A percentile compares a stretch with the other conserved stretches of the same genome.
These are phyloP conservation scores for Cyamopsis tetragonoloba DNA, from an alignment of 306 rosid species.

Conservation along the genomic window DNA sequence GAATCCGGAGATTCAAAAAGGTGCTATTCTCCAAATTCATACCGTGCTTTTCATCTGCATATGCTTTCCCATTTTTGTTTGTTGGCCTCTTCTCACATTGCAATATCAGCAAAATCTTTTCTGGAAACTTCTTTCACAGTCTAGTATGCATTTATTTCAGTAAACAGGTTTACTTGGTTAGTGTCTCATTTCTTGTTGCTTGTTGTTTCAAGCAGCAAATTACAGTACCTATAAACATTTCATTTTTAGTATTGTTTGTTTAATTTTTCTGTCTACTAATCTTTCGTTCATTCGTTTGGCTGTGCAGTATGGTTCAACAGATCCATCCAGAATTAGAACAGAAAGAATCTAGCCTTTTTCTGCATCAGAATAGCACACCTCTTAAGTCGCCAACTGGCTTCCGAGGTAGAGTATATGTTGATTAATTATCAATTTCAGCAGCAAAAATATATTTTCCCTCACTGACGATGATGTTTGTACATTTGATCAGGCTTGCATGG, in stretches of 20 bases:
- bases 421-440: constrained; percentile 9
- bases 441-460: constrained; percentile 1
- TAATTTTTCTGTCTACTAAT: neutral
- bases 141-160: neutral
- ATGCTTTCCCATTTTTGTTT: constrained; percentile 4
- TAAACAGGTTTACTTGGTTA: neutral
- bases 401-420: constrained; percentile 19
- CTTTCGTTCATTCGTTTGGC: neutral
- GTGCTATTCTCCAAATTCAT: constrained; percentile 29
- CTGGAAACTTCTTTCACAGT: neutral
- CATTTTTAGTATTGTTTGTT: neutral
- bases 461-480: constrained; percentile 11
- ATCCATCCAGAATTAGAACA: constrained; percentile 28
- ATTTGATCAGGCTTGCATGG: constrained; percentile 27
- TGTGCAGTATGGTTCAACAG: constrained; percentile 21
- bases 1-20: constrained; percentile 27
- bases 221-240: neutral
- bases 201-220: constrained; percentile 9
- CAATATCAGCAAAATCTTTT: neutral
- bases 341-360: constrained; percentile 28
- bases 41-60: constrained; percentile 1
- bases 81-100: neutral
- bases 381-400: constrained; percentile 19
- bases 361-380: constrained; percentile 22
- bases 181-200: neutral